Evolutionary conservation across 108 stramenopile species (phyloP), one percentile per base, ranked within the genome.

Genomic region (Pinguiococcus pyrenoidosus): DNA sequence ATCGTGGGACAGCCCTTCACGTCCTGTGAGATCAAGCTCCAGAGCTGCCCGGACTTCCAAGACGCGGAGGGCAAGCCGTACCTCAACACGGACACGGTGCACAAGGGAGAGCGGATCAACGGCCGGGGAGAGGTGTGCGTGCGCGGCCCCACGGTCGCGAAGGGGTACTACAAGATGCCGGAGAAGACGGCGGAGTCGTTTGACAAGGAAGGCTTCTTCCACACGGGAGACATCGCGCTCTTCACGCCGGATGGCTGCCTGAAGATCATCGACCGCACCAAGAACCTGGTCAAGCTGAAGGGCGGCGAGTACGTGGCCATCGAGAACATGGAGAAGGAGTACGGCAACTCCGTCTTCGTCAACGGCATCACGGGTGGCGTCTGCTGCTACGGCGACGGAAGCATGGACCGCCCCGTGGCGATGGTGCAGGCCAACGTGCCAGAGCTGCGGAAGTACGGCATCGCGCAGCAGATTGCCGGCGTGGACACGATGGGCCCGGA

Each of bases 271-370:
- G 94, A 51, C 3, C 61, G 61, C 22, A 62, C 53, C 51, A 62
- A 93, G 74, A 86, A 93, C 51, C 74, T 90, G 40, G 86, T 90
- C 67, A 91, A 89, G 66, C 69, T 89, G 45, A 82, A 78, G 53
- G 76, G 83, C 49, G 90, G 90, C 17, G 90, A 92, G 60, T 92
- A 92, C 61, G 73, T 92, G 35, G 89, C 93, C 14, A 82, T 91
- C 4, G 94, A 96, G 63, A 93, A 93, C 78, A 75, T 96, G 48
- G 94, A 96, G 66, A 90, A 92, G 58, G 64, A n/a, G n/a, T n/a
- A n/a, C n/a, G n/a, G n/a, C n/a, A n/a, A n/a, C n/a, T n/a, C n/a
- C n/a, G n/a, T n/a, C n/a, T n/a, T n/a, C n/a, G n/a, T n/a, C n/a
- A n/a, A n/a, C n/a, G n/a, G n/a, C n/a, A n/a, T n/a, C n/a, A n/a